Conservation (phyloP, 371 early-diverging fungal species). For the Mucor ambiguus region DNA sequence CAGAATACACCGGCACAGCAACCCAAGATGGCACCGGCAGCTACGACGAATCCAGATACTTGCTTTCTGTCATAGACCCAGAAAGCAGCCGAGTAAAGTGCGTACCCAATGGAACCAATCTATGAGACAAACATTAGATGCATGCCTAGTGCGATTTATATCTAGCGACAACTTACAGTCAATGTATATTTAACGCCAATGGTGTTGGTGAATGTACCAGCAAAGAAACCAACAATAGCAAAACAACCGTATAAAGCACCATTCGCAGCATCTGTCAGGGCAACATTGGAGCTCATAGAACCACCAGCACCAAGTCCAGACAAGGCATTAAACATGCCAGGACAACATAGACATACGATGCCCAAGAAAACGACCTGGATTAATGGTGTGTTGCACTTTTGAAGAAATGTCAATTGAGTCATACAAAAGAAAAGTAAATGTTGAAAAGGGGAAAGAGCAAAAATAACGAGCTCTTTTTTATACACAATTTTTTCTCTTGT, state of each 20-base stretch:
- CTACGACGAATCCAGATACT: conserved; percentile 49
- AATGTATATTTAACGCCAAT: conserved; percentile 58
- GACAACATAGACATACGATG: conserved; percentile 76
- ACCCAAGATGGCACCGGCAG: conserved; percentile 72
- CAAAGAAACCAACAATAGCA: conserved; percentile 69
- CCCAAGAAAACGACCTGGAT: conserved; percentile 72
- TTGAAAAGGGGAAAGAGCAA: not conserved
- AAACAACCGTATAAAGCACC: conserved; percentile 75
- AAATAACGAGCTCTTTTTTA: not conserved
- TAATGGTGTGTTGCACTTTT: conserved; percentile 48
- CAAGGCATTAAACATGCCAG: conserved; percentile 71
- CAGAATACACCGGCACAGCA: conserved; percentile 61
- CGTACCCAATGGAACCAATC: conserved; percentile 58
- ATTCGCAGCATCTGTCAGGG: conserved; percentile 66
- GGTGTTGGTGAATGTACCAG: conserved; percentile 63
- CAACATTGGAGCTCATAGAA: conserved; percentile 56
- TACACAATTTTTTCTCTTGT: not conserved
- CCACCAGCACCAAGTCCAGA: conserved; percentile 58
- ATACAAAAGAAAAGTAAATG: not conserved
- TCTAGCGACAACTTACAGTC: conserved; percentile 22
- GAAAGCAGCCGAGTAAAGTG: conserved; percentile 58
- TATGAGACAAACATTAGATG: conserved; percentile 5
- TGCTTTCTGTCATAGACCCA: conserved; percentile 53
- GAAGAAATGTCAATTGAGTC: not conserved
- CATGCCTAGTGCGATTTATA: not conserved